Percentiles rank a stretch among this genome's conserved stretches.
Conservation (phyloP, 164 flowering plant species). For the Paratinospora sagittata region DNA sequence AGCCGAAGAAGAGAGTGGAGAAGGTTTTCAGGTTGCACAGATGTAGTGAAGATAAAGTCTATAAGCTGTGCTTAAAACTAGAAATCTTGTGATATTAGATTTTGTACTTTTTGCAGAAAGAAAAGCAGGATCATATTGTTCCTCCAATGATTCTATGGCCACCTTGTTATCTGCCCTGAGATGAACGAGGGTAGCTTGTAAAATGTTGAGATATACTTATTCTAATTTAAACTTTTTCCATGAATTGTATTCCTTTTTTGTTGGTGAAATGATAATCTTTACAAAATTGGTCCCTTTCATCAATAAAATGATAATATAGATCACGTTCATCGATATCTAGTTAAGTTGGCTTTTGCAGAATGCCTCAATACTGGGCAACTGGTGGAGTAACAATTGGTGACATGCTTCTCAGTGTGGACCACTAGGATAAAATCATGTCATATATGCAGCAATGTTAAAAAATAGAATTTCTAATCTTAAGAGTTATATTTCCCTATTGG, state of each 20-base stretch:
- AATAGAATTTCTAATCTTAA: too few species aligned
- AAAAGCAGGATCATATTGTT: neutral
- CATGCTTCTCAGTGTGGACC: too few species aligned
- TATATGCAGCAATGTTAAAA: too few species aligned
- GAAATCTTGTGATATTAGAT: neutral
- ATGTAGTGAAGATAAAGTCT: constrained; percentile 24
- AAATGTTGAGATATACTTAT: neutral
- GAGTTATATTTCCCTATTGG: too few species aligned
- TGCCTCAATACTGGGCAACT: too few species aligned
- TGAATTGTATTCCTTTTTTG: neutral
- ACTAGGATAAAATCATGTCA: too few species aligned
- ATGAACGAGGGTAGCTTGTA: constrained; percentile 3
- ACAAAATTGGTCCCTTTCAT: neutral
- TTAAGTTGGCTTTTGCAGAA: too few species aligned
- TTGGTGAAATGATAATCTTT: neutral
- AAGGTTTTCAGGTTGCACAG: constrained; percentile 31
- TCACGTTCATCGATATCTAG: too few species aligned
- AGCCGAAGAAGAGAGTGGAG: constrained; percentile 38
- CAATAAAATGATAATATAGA: too few species aligned
- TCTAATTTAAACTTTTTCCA: neutral
- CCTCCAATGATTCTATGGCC: neutral
- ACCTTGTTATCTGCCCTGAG: neutral
- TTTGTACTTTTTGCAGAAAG: neutral
- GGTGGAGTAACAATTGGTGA: too few species aligned
- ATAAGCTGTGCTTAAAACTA: neutral